Evolutionary conservation across 208 protist species (phyloP), one percentile per base, ranked within the genome.

Genomic region (Leishmania arabica): DNA sequence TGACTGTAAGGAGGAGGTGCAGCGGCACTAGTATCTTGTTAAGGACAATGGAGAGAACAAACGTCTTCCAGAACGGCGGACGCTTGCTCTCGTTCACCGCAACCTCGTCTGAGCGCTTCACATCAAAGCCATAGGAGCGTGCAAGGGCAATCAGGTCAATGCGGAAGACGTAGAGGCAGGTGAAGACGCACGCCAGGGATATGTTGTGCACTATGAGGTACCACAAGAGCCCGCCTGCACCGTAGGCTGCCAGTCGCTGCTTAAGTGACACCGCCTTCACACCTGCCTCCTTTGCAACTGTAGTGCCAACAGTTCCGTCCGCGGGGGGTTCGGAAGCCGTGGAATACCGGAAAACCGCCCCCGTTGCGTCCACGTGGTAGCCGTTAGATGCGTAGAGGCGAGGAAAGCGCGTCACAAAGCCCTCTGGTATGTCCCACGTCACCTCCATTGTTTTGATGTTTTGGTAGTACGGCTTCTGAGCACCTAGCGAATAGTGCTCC

Each of bases 11-110:
- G 31, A 92, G 64, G 34, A 97, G 60, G 74, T 97, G 92, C 51
- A 90, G 34, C 53, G 94, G 94, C 1, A 93, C 91, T 11, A 95
- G 51, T 68, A 97, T 85, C 83, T 97, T 97, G 87, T 97, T 97
- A 19, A 97, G 79, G 7, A 96, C 60, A 75, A 97, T 86, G 7
- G 92, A 84, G 6, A 91, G 64, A 27, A 94, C 66, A 47, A 96
- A 87, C 19, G 89, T 94, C 76, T 89, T 86, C 87, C 84, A 94
- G 79, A 97, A 94, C 0, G 89, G 90, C 19, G 90, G 90, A 9
- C 77, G 83, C 34, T 86, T 77, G 17, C 82, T 78, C 49, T 76
- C 77, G 11, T 56, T 81, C 1, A 54, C 81, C 76, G 77, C 13
- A 51, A 74, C 86, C 27, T 89, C 82, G 47, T 84, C 77, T 3